Percentiles rank a stretch among this genome's conserved stretches.
Evolutionary conservation across 306 rosid genomes (phyloP).

Genomic region (Astragalus membranaceus): DNA sequence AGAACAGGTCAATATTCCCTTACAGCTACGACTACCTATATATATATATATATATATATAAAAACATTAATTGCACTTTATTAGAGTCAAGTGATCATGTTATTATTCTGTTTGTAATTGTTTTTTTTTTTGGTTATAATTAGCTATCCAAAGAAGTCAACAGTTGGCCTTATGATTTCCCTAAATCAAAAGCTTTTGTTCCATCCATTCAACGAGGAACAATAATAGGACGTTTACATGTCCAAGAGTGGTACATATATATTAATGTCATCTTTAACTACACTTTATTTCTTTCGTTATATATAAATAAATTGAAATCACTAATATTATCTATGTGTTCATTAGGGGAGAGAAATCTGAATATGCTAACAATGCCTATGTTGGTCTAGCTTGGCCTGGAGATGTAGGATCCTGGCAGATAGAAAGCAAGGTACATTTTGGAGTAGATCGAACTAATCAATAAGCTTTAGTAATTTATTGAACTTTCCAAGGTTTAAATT

Average conservation of each 20-base stretch:
- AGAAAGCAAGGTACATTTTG: slow-evolving; percentile 57
- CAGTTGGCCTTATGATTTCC: slow-evolving; percentile 73
- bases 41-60: too few species aligned
- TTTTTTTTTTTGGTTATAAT: not conserved
- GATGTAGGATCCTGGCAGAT: slow-evolving; percentile 68
- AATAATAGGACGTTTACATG: slow-evolving; percentile 35
- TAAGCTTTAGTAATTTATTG: not conserved
- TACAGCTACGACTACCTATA: too few species aligned
- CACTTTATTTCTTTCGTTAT: not conserved
- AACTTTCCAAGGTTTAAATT: not conserved
- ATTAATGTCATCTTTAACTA: not conserved
- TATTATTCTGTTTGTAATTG: not conserved
- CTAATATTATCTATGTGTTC: not conserved
- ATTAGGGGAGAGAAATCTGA: not conserved
- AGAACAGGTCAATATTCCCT: slow-evolving; percentile 34
- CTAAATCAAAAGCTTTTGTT: slow-evolving; percentile 46
- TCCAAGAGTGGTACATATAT: slow-evolving; percentile 50
- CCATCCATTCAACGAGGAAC: slow-evolving; percentile 48
- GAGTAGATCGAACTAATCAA: not conserved
- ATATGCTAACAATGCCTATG: slow-evolving; percentile 37
- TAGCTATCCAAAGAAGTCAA: slow-evolving; percentile 46
- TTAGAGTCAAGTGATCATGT: not conserved
- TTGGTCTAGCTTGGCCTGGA: slow-evolving; percentile 75
- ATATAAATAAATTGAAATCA: too few species aligned
- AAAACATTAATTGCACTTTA: not conserved